Evolutionary conservation across 805 yeast genomes (phyloP).

Genomic region (Limtongia smithiae): DNA sequence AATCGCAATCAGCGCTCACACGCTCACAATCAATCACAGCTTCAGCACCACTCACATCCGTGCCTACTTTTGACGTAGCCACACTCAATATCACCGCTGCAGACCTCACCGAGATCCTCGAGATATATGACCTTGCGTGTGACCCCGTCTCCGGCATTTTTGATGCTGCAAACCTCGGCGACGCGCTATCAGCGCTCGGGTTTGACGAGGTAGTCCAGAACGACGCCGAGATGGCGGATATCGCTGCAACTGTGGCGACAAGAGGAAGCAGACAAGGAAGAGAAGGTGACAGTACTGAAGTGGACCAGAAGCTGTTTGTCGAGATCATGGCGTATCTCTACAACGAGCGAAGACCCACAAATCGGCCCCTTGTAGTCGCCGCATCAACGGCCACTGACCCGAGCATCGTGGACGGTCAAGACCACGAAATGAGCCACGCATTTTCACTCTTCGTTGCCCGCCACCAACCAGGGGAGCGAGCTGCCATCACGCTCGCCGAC

Average conservation of each 20-base stretch:
- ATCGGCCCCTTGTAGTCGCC: neutral
- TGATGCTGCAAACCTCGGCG: constrained; percentile 29
- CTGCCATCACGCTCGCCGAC: constrained; percentile 32
- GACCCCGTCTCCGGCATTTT: constrained; percentile 19
- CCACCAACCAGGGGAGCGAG: neutral
- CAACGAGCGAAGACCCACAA: constrained; percentile 6
- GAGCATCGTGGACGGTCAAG: neutral
- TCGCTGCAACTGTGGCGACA: constrained; percentile 13
- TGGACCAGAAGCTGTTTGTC: constrained; percentile 35
- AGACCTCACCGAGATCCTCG: constrained; percentile 17
- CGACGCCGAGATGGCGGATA: constrained; percentile 20
- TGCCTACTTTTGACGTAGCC: neutral
- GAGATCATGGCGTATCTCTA: constrained; percentile 26
- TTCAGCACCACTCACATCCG: neutral
- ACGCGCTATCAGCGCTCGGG: constrained; percentile 34
- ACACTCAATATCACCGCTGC: neutral
- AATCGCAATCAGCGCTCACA: too few species aligned
- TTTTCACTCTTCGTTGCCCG: constrained; percentile 22
- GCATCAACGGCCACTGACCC: neutral
- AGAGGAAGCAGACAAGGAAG: constrained; percentile 30
- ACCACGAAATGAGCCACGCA: constrained; percentile 16
- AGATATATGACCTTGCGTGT: constrained; percentile 14
- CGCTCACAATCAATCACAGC: neutral
- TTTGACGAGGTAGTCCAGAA: constrained; percentile 25
- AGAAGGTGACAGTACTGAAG: constrained; percentile 32